phyloP scores from a whole-genome alignment of 768 basidiomycete species.

The Tricholoma saponaceum region DNA sequence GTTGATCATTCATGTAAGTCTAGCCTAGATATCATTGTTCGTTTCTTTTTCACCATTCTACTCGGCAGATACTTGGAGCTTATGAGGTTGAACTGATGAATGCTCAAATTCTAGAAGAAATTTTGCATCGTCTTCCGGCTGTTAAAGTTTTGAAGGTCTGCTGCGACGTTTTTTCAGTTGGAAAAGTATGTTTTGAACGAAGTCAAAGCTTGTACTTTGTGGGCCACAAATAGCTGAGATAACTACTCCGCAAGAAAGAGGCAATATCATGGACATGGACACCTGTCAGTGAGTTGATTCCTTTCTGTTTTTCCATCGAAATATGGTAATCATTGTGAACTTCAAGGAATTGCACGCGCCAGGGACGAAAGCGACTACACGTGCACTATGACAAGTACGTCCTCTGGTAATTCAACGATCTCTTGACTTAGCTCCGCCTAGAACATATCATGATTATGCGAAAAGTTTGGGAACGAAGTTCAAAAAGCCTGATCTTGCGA shows the following conservation, averaged over 20 bases:
- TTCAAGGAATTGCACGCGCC: constrained; percentile 21
- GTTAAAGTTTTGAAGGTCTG: neutral
- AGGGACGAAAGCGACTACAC: constrained; percentile 22
- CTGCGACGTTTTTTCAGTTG: neutral
- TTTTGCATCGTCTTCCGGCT: neutral
- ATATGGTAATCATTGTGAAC: neutral
- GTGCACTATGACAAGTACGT: constrained; percentile 21
- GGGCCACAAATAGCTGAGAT: neutral
- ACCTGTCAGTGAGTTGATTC: constrained; percentile 24
- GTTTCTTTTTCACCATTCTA: neutral
- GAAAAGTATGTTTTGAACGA: neutral
- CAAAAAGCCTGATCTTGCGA: constrained; percentile 27
- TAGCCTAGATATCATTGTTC: neutral
- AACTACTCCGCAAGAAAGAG: neutral
- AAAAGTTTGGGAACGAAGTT: constrained; percentile 12
- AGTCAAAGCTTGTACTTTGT: neutral
- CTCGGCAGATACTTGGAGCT: neutral
- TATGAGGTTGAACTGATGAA: neutral
- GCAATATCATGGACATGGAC: constrained; percentile 18
- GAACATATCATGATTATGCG: constrained; percentile 28
- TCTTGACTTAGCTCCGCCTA: constrained; percentile 9
- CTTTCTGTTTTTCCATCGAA: neutral
- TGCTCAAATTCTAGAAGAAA: constrained; percentile 1
- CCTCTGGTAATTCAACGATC: neutral
- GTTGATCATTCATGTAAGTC: neutral